phyloP scores from a whole-genome alignment of 1,284 basidiomycete species.

The Mycena sp. region DNA sequence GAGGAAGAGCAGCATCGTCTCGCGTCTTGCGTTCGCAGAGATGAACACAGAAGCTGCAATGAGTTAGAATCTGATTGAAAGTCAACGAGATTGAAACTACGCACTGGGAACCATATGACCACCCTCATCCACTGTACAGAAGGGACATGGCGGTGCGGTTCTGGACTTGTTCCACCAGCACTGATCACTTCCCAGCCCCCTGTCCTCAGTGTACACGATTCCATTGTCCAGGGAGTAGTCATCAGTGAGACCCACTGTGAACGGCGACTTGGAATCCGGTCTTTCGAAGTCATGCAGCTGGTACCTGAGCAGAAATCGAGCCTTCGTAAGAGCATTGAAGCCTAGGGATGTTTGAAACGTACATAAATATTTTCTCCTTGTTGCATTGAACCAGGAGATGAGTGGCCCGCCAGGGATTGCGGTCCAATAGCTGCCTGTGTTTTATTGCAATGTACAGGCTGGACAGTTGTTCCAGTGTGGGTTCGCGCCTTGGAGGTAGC shows the following conservation, averaged over 20 bases:
- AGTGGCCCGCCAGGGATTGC: neutral
- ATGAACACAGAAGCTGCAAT: neutral
- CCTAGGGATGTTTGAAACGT: no score
- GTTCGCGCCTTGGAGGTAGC: neutral
- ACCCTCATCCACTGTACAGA: neutral
- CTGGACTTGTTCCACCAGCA: conserved; percentile 5
- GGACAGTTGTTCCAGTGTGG: neutral
- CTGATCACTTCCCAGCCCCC: neutral
- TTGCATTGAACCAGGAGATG: neutral
- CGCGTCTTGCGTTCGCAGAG: neutral
- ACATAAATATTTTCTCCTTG: neutral
- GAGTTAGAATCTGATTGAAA: neutral
- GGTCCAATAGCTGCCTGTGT: neutral
- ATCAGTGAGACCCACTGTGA: neutral
- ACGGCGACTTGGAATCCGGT: neutral
- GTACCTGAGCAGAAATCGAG: neutral
- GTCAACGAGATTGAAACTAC: neutral
- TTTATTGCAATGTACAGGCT: neutral
- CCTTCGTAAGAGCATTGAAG: neutral
- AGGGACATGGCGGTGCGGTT: neutral
- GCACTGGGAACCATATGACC: neutral
- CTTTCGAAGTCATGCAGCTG: neutral
- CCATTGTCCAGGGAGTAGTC: neutral
- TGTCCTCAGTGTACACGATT: neutral
- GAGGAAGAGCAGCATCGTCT: neutral